These are phyloP conservation scores for Elsinoe australis DNA, from an alignment of 2,329 filamentous ascomycete genomes.

Conservation along the genomic window DNA sequence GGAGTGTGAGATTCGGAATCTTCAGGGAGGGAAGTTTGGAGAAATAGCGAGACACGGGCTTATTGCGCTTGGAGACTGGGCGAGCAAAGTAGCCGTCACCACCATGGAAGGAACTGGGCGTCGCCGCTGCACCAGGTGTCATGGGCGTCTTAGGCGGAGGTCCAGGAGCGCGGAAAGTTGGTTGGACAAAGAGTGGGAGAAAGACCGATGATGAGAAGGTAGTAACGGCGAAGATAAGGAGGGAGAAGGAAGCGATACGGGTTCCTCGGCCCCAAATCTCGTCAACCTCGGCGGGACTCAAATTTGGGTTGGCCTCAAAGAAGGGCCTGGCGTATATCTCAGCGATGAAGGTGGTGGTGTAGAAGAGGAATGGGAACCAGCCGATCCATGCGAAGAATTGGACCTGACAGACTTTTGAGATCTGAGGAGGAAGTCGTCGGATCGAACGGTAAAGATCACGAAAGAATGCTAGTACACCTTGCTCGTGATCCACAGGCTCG, in stretches of 20 bases:
- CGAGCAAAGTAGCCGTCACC: slow-evolving; percentile 25
- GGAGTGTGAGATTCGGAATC: slow-evolving; percentile 77
- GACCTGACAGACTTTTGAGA: slow-evolving; percentile 63
- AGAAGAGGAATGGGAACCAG: slow-evolving; percentile 84
- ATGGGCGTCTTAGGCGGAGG: slow-evolving; percentile 33
- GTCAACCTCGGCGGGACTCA: slow-evolving; percentile 69
- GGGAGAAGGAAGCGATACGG: slow-evolving; percentile 77
- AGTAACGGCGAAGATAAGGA: slow-evolving; percentile 80
- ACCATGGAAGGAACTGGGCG: slow-evolving; percentile 24
- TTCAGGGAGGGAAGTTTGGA: slow-evolving; percentile 41
- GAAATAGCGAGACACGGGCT: slow-evolving; percentile 22
- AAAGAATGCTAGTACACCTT: slow-evolving; percentile 72
- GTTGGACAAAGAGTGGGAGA: slow-evolving; percentile 76
- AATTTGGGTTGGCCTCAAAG: slow-evolving; percentile 67
- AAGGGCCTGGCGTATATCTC: slow-evolving; percentile 85
- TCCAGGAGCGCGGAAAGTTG: slow-evolving; percentile 55
- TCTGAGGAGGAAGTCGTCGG: slow-evolving; percentile 69
- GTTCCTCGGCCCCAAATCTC: slow-evolving; percentile 76
- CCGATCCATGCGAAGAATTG: slow-evolving; percentile 76
- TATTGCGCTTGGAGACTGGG: slow-evolving; percentile 21
- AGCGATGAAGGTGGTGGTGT: slow-evolving; percentile 87
- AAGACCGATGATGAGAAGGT: slow-evolving; percentile 75
- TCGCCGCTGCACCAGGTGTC: slow-evolving; percentile 32
- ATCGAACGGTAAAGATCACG: slow-evolving; percentile 68
- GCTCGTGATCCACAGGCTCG: slow-evolving; percentile 50